Conservation (phyloP, 2,329 filamentous ascomycete species). For the Penicillium sp. region DNA sequence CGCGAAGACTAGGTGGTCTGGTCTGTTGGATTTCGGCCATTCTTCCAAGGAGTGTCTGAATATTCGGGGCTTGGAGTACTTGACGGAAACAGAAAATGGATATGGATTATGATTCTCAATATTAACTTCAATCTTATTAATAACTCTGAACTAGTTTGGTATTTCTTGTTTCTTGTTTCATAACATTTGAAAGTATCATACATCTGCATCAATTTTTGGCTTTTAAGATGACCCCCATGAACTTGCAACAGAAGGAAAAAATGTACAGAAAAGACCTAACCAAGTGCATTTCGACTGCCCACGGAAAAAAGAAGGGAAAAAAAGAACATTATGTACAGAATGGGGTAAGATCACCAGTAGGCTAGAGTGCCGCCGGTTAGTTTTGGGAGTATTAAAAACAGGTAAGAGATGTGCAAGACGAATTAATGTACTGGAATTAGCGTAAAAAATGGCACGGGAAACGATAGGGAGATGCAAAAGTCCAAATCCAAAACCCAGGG, state of each 20-base stretch:
- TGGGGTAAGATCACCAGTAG: slow-evolving; percentile 1
- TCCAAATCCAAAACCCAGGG: not conserved
- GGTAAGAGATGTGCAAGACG: slow-evolving; percentile 9
- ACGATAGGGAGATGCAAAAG: not conserved
- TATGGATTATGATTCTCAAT: not conserved
- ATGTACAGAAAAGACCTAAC: slow-evolving; percentile 5
- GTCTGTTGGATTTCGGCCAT: not conserved
- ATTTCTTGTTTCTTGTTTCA: not conserved
- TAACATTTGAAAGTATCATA: not conserved
- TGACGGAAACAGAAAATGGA: not conserved
- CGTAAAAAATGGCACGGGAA: not conserved
- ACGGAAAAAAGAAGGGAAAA: not conserved
- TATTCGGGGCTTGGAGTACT: not conserved
- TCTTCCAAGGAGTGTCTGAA: not conserved
- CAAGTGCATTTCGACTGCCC: slow-evolving; percentile 14
- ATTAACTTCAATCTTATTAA: not conserved
- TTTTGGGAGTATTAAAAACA: slow-evolving; percentile 19
- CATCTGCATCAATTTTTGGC: not conserved
- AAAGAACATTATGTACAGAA: slow-evolving; percentile 20
- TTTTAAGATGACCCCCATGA: not conserved
- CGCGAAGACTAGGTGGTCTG: not conserved
- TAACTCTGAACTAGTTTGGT: no score
- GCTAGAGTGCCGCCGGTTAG: not conserved
- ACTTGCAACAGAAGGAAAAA: not conserved
- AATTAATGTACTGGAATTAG: slow-evolving; percentile 18